Conservation (phyloP, 2,329 filamentous ascomycete genomes). For the Verticillium nonalfalfae region DNA sequence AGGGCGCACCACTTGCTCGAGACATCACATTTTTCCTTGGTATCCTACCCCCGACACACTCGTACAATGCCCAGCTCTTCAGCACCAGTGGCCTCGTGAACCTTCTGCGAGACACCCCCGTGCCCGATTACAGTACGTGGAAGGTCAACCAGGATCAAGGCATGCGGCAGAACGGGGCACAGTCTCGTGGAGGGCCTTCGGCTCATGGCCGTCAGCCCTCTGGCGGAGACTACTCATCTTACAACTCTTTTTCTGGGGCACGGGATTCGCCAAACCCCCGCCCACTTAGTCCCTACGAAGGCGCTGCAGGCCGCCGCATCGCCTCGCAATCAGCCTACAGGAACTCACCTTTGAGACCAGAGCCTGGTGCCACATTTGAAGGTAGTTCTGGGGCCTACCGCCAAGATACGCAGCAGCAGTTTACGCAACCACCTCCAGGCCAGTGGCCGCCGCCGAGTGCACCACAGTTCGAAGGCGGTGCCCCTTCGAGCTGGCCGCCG, state of each 20-base stretch:
- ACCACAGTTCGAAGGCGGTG: constrained; percentile 7
- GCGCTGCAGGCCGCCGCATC: constrained; percentile 24
- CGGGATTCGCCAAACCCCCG: constrained; percentile 19
- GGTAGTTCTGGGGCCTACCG: constrained; percentile 27
- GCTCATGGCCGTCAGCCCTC: constrained; percentile 34
- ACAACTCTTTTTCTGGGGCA: constrained; percentile 11
- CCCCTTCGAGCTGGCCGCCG: constrained; percentile 20
- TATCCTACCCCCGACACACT: constrained; percentile 66
- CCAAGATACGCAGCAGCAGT: constrained; percentile 5
- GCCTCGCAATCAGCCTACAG: constrained; percentile 37
- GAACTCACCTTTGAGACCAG: constrained; percentile 45
- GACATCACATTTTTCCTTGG: constrained; percentile 59
- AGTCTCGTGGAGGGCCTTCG: constrained; percentile 22
- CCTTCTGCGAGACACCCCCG: constrained; percentile 60
- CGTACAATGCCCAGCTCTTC: constrained; percentile 67
- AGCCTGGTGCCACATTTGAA: constrained; percentile 36
- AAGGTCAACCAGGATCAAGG: constrained; percentile 31
- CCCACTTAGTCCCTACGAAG: constrained; percentile 41
- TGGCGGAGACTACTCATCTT: constrained; percentile 31
- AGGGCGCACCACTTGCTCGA: constrained; percentile 64
- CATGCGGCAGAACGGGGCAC: constrained; percentile 22
- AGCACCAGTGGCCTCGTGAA: constrained; percentile 65
- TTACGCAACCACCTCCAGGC: constrained; percentile 3
- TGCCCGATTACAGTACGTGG: constrained; percentile 56
- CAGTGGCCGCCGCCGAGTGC: background rate